phyloP scores from a whole-genome alignment of 208 protist genomes.

The Trypanosoma boissoni region DNA sequence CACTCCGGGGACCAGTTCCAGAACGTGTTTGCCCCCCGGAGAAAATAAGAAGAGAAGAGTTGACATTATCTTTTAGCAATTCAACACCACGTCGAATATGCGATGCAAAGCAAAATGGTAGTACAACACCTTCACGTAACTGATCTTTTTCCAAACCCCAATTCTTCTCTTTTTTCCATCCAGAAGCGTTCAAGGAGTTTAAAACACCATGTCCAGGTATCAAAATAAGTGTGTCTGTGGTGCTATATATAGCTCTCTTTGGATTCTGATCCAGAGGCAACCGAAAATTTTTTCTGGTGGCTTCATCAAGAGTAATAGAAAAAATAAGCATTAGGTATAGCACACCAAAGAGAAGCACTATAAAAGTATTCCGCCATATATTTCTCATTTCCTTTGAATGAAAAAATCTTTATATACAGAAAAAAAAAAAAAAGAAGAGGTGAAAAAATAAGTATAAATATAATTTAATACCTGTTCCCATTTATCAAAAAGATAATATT shows the following conservation, averaged over 20 bases:
- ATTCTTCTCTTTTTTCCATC: slow-evolving; percentile 17
- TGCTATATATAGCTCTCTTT: slow-evolving; percentile 6
- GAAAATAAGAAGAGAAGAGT: slow-evolving; percentile 35
- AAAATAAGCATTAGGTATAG: background rate
- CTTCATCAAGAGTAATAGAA: background rate
- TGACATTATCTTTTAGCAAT: slow-evolving; percentile 22
- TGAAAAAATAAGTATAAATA: too few species aligned
- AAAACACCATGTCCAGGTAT: slow-evolving; percentile 41
- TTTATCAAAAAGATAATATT: too few species aligned
- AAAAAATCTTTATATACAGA: background rate
- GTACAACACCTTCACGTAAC: slow-evolving; percentile 17
- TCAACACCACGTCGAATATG: slow-evolving; percentile 28
- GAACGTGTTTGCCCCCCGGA: slow-evolving; percentile 35
- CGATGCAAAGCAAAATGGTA: slow-evolving; percentile 21
- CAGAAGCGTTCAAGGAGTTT: background rate
- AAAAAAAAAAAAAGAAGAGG: background rate
- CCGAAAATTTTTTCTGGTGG: background rate
- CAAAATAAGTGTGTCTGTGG: slow-evolving; percentile 29
- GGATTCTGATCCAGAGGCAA: too few species aligned
- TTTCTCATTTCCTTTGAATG: background rate
- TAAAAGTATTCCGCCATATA: background rate
- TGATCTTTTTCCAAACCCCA: slow-evolving; percentile 35
- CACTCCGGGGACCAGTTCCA: slow-evolving; percentile 30
- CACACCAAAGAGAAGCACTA: background rate
- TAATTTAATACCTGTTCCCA: too few species aligned